Evolutionary conservation across 2,329 filamentous ascomycete species (phyloP).

Genomic region (Trichothecium roseum): DNA sequence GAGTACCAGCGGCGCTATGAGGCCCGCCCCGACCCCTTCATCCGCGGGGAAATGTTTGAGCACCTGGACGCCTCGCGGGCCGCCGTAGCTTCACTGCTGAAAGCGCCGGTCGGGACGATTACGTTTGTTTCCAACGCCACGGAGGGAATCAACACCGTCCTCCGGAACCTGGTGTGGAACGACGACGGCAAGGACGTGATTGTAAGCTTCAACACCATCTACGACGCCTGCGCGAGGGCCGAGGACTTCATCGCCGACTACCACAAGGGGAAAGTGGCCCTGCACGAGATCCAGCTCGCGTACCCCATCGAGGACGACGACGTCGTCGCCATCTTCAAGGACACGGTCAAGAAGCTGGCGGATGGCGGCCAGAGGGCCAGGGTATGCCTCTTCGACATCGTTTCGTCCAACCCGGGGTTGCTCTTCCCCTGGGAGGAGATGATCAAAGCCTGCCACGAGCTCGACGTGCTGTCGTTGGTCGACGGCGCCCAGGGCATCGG

Average conservation of each 20-base stretch:
- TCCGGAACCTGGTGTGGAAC: slow-evolving; percentile 63
- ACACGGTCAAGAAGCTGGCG: slow-evolving; percentile 41
- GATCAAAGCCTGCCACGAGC: slow-evolving; percentile 50
- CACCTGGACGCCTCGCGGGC: slow-evolving; percentile 57
- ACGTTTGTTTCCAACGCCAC: slow-evolving; percentile 81
- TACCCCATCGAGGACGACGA: slow-evolving; percentile 64
- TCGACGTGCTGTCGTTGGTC: slow-evolving; percentile 61
- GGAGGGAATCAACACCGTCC: slow-evolving; percentile 63
- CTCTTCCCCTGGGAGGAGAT: slow-evolving; percentile 68
- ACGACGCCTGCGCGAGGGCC: slow-evolving; percentile 66
- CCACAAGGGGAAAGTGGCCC: slow-evolving; percentile 30
- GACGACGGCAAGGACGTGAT: slow-evolving; percentile 67
- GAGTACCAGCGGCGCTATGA: slow-evolving; percentile 58
- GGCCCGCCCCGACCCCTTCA: slow-evolving; percentile 61
- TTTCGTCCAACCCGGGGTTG: slow-evolving; percentile 70
- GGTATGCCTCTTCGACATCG: slow-evolving; percentile 66
- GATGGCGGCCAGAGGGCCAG: slow-evolving; percentile 50
- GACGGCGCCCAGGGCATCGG: slow-evolving; percentile 83
- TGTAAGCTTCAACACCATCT: slow-evolving; percentile 68
- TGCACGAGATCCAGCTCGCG: slow-evolving; percentile 45
- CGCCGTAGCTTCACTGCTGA: slow-evolving; percentile 56
- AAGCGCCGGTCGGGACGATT: slow-evolving; percentile 52
- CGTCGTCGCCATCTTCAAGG: slow-evolving; percentile 50
- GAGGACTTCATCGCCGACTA: slow-evolving; percentile 61
- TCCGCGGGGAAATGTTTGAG: slow-evolving; percentile 55